Evolutionary conservation across 2,329 filamentous ascomycete species (phyloP), one percentile per base, ranked within the genome.

Genomic region (Beauveria sp.): DNA sequence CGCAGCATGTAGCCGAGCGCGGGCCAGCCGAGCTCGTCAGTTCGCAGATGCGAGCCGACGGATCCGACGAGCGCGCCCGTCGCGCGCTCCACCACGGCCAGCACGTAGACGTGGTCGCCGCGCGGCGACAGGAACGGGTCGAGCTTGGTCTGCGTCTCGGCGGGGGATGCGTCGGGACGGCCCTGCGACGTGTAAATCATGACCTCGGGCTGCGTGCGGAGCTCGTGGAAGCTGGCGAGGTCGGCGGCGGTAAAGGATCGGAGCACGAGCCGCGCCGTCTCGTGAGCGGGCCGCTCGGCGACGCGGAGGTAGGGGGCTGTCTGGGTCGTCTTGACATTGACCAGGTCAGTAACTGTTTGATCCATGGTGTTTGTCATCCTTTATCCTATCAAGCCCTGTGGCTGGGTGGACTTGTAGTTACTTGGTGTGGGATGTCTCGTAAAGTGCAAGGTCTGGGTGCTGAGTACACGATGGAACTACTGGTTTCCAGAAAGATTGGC

Each of bases 161-260:
- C 76, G 2, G 77, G 54, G 66, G 79, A 73, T 59, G 67, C 64
- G 71, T 87, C 80, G 9, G 74, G 66, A 9, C 66, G 61, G 62
- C 77, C 79, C 65, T 68, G 65, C 3, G 64, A 60, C 59, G 85
- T 86, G 77, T 80, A 86, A 60, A 71, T 71, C 87, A 90, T 89
- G 52, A 87, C 83, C 65, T 86, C 83, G 5, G 79, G 77, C 68
- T 86, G 77, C 16, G 75, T 76, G 26, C 86, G 83, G 59, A 90
- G 74, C 24, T 72, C 72, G 64, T 83, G 74, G 18, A 86, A 64
- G 7, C 74, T 79, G 1, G 74, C 71, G 2, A 83, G 73, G 69
- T 89, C 85, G 3, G 77, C 73, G 20, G 77, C 70, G 1, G 68
- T 67, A 45, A 83, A 71, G 2, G 81, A 80, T 18, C 85, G 77